phyloP scores from a whole-genome alignment of 306 rosid species.

The Alnus rubra region DNA sequence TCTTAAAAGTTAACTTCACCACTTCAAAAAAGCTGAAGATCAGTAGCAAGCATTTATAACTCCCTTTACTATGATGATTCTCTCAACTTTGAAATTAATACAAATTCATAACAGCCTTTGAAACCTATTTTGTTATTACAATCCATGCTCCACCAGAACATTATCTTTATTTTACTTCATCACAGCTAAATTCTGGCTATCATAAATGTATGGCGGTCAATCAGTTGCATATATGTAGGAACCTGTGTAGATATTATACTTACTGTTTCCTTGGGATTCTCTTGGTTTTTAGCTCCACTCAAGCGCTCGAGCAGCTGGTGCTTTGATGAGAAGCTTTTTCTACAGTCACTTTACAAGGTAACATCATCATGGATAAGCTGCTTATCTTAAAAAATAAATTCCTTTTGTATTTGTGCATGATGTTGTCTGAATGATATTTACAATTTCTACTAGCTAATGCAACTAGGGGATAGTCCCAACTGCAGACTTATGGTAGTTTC shows the following conservation, averaged over 20 bases:
- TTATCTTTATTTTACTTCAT: background rate
- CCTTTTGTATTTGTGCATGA: background rate
- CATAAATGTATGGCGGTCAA: background rate
- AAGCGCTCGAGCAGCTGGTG: constrained; percentile 66
- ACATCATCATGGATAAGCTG: constrained; percentile 20
- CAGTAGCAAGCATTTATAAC: background rate
- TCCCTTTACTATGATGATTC: constrained; percentile 1
- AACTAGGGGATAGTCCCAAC: constrained; percentile 7
- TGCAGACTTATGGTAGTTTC: background rate
- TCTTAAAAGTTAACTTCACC: background rate
- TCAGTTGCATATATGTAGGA: background rate
- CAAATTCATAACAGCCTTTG: constrained; percentile 3
- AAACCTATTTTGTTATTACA: background rate
- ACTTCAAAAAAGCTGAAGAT: background rate
- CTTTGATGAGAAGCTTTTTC: constrained; percentile 80
- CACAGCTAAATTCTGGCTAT: background rate
- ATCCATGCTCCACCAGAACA: constrained; percentile 2
- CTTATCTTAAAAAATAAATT: constrained; percentile 10
- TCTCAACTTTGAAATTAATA: constrained; percentile 10
- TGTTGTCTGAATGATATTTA: background rate
- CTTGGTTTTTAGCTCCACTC: constrained; percentile 50
- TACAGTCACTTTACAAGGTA: constrained; percentile 92
- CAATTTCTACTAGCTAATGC: background rate
- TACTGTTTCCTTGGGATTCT: constrained; percentile 19
- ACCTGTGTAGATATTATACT: constrained; percentile 24